phyloP scores from a whole-genome alignment of 306 rosid species.

The Quercus wislizeni region DNA sequence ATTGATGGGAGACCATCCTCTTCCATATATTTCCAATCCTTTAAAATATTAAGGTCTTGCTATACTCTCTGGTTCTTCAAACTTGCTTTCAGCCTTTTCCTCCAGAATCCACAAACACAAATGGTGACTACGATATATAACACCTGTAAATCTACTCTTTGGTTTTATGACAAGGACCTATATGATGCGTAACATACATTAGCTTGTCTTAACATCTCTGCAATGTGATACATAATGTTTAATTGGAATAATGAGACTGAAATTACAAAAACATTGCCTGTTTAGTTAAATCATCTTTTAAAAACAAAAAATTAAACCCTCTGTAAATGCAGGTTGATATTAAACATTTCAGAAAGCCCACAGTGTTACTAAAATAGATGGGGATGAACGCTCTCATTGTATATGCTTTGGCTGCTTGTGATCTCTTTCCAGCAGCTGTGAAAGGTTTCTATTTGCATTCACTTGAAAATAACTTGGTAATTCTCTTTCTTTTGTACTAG shows the following conservation, averaged over 20 bases:
- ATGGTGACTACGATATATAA: not conserved
- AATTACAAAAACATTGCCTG: constrained; percentile 3
- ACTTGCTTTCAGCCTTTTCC: not conserved
- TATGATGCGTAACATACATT: not conserved
- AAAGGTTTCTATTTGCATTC: constrained; percentile 75
- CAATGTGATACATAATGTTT: not conserved
- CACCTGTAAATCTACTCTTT: not conserved
- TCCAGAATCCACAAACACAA: not conserved
- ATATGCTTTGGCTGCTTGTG: constrained; percentile 70
- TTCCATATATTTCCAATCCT: not conserved
- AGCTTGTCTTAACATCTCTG: not conserved
- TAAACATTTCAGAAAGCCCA: constrained; percentile 47
- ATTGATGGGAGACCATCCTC: not conserved
- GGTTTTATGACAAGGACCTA: not conserved
- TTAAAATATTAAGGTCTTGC: not conserved
- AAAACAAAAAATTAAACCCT: not conserved
- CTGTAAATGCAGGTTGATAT: constrained; percentile 53
- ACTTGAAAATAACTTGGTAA: constrained; percentile 74
- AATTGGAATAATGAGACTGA: not conserved
- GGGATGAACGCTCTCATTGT: constrained; percentile 79
- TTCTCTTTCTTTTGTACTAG: constrained; percentile 14
- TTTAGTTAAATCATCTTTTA: constrained; percentile 14
- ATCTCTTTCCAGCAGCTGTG: constrained; percentile 54
- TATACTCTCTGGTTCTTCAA: not conserved
- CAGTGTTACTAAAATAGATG: constrained; percentile 62